Evolutionary conservation across 805 yeast genomes (phyloP).

Genomic region (Scheffersomyces coipomensis): DNA sequence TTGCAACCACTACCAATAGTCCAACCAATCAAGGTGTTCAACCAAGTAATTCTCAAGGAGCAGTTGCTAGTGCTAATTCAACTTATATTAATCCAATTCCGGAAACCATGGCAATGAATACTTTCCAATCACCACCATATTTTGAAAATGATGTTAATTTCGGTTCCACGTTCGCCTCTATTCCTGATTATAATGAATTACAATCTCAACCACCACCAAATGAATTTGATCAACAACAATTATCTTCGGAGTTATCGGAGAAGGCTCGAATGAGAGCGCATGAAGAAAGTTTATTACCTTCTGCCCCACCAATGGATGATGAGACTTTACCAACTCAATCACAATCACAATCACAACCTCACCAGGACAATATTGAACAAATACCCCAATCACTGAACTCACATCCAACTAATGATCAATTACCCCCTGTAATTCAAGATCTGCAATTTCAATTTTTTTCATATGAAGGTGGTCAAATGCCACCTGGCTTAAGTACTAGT

Average conservation of each 20-base stretch:
- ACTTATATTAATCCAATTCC: slow-evolving; percentile 15
- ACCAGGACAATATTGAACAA: too few species aligned
- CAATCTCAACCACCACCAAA: not conserved
- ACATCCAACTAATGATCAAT: not conserved
- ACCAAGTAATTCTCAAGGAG: not conserved
- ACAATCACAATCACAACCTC: not conserved
- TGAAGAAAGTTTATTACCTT: slow-evolving; percentile 64
- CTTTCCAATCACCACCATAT: slow-evolving; percentile 31
- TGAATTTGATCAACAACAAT: slow-evolving; percentile 12
- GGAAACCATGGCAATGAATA: slow-evolving; percentile 14
- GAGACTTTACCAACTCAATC: not conserved
- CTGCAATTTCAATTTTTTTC: slow-evolving; percentile 2
- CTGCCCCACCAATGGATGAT: slow-evolving; percentile 36
- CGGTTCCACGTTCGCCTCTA: slow-evolving; percentile 1
- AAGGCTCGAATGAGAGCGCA: slow-evolving; percentile 53
- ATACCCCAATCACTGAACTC: not conserved
- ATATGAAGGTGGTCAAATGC: not conserved
- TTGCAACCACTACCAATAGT: slow-evolving; percentile 2
- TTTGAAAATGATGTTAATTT: slow-evolving; percentile 7
- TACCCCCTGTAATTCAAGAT: not conserved
- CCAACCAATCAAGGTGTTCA: not conserved
- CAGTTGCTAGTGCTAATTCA: slow-evolving; percentile 1
- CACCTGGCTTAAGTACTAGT: not conserved
- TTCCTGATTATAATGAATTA: slow-evolving; percentile 26
- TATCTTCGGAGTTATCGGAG: slow-evolving; percentile 40